phyloP scores from a whole-genome alignment of 192 early-diverging fungal species.

The Backusella liffmaniae region DNA sequence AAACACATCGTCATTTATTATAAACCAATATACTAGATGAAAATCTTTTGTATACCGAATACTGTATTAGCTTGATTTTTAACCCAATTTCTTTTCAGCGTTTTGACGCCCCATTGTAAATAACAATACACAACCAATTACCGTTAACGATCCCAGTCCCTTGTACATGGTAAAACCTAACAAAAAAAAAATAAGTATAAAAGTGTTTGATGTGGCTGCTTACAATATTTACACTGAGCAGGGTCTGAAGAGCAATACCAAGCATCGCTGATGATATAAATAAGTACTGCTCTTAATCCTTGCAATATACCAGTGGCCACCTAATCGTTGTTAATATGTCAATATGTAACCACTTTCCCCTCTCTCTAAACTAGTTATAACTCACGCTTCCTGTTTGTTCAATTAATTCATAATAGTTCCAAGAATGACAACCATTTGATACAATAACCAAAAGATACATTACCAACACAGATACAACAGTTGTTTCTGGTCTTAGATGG shows the following conservation, averaged over 20 bases:
- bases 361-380: neutral
- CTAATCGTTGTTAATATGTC: constrained; percentile 3
- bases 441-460: constrained; percentile 45
- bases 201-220: neutral
- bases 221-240: constrained; percentile 45
- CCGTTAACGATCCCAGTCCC: constrained; percentile 46
- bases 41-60: neutral
- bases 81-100: neutral
- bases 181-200: neutral
- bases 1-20: too few species aligned
- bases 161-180: constrained; percentile 55
- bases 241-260: constrained; percentile 51
- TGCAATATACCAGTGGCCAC: constrained; percentile 58
- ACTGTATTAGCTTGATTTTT: neutral
- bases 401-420: constrained; percentile 56
- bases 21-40: too few species aligned
- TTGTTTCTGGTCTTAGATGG: constrained; percentile 15
- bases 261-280: constrained; percentile 57
- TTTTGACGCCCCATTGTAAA: constrained; percentile 42
- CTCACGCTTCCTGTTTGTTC: constrained; percentile 49
- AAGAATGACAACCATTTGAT: constrained; percentile 46
- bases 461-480: constrained; percentile 26
- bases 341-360: neutral
- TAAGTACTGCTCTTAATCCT: constrained; percentile 52
- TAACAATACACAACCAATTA: constrained; percentile 53